Evolutionary conservation across 2,329 filamentous ascomycete genomes (phyloP).

Genomic region (Penicillium sp.): DNA sequence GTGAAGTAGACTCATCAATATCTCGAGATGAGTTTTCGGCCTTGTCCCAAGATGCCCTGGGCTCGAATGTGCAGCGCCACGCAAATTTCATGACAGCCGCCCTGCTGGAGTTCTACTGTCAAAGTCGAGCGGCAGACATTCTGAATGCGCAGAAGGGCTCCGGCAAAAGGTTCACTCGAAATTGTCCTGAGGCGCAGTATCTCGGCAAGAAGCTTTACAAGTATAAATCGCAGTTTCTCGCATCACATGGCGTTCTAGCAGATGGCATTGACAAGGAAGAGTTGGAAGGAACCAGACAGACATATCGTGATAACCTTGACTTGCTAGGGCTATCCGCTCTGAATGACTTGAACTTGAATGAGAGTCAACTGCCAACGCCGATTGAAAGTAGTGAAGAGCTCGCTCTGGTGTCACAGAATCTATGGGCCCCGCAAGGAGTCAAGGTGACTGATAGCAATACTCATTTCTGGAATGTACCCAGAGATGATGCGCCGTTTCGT

Average conservation of each 20-base stretch:
- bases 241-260: constrained; percentile 46
- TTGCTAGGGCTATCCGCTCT: constrained; percentile 44
- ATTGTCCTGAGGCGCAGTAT: constrained; percentile 48
- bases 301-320: constrained; percentile 50
- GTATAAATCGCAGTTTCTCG: constrained; percentile 48
- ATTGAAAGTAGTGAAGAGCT: constrained; percentile 29
- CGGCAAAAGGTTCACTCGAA: constrained; percentile 41
- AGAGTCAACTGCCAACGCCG: constrained; percentile 21
- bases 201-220: constrained; percentile 48
- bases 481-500: constrained; percentile 18
- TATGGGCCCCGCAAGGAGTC: constrained; percentile 14
- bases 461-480: constrained; percentile 20
- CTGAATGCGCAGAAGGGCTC: constrained; percentile 46
- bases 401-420: constrained; percentile 27
- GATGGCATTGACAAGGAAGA: constrained; percentile 46
- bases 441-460: constrained; percentile 19
- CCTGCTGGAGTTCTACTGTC: constrained; percentile 51
- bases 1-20: constrained; percentile 22
- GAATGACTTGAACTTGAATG: constrained; percentile 39
- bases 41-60: constrained; percentile 31
- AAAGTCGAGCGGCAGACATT: constrained; percentile 49
- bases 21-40: constrained; percentile 25
- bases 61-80: constrained; percentile 42
- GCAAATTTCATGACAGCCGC: constrained; percentile 49
- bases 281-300: constrained; percentile 40